Percentiles rank a stretch among this genome's conserved stretches.
phyloP scores from a whole-genome alignment of 2,329 filamentous ascomycete species.

The Colletotrichum spinosum region DNA sequence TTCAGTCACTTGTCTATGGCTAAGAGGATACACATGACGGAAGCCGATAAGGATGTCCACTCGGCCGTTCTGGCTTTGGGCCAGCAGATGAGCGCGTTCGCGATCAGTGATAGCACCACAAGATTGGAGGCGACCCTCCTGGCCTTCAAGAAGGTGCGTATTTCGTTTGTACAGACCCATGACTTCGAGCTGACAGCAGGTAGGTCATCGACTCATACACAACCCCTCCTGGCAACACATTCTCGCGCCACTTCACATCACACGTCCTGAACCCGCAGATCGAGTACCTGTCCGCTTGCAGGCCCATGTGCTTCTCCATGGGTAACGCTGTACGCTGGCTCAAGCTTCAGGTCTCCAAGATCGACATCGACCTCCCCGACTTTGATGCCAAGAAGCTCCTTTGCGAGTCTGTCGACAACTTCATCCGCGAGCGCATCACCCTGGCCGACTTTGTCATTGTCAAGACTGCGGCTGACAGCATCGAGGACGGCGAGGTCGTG shows the following conservation, averaged over 20 bases:
- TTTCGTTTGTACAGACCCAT: background rate
- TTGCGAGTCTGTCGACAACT: slow-evolving; percentile 83
- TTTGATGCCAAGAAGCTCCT: slow-evolving; percentile 78
- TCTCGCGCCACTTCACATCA: slow-evolving; percentile 90
- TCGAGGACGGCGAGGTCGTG: slow-evolving; percentile 83
- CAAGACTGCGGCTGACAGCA: slow-evolving; percentile 78
- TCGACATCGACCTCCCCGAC: slow-evolving; percentile 88
- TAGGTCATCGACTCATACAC: slow-evolving; percentile 94
- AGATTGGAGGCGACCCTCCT: slow-evolving; percentile 88
- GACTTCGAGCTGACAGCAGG: slow-evolving; percentile 32
- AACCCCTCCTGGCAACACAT: slow-evolving; percentile 84
- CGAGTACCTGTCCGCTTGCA: slow-evolving; percentile 90
- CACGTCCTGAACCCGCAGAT: slow-evolving; percentile 95
- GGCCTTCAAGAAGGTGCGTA: slow-evolving; percentile 83
- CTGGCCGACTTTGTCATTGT: slow-evolving; percentile 90
- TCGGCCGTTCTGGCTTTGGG: slow-evolving; percentile 87
- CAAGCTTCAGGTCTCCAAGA: slow-evolving; percentile 90
- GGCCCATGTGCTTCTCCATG: slow-evolving; percentile 97
- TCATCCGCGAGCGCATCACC: slow-evolving; percentile 90
- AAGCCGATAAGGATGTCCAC: slow-evolving; percentile 82
- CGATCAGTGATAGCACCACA: slow-evolving; percentile 89
- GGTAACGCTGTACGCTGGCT: slow-evolving; percentile 96
- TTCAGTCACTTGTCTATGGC: slow-evolving; percentile 87
- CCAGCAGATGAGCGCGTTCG: slow-evolving; percentile 90
- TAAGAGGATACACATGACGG: slow-evolving; percentile 63